Percentiles rank a stretch among this genome's conserved stretches.
phyloP scores from a whole-genome alignment of 495 filamentous ascomycete genomes.

The Trichoderma parareesei region DNA sequence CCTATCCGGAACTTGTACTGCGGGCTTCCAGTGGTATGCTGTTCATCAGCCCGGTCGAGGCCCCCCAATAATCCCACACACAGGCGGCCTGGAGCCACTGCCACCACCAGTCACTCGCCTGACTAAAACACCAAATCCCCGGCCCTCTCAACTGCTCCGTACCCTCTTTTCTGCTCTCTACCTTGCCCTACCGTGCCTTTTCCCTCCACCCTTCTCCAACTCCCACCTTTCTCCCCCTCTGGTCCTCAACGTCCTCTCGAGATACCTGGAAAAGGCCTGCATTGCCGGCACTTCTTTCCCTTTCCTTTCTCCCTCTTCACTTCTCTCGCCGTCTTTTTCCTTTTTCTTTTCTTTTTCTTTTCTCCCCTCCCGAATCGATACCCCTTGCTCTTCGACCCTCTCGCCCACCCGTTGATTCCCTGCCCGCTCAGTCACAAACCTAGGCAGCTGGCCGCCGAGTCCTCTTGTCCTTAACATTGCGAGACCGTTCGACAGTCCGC shows the following conservation, averaged over 20 bases:
- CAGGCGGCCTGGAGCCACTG: no score
- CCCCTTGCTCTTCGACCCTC: constrained; percentile 7
- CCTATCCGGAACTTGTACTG: not conserved
- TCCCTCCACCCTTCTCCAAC: constrained; percentile 20
- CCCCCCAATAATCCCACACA: constrained; percentile 5
- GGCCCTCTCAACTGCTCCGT: constrained; percentile 14
- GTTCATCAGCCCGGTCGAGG: constrained; percentile 12
- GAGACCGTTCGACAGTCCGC: constrained; percentile 17
- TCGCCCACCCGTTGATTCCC: no score
- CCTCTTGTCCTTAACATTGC: constrained; percentile 20
- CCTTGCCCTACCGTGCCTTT: constrained; percentile 10
- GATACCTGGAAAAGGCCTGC: constrained; percentile 6
- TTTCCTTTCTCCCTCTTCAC: constrained; percentile 16
- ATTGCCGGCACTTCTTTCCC: not conserved
- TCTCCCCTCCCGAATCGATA: constrained; percentile 16
- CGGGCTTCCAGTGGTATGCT: not conserved
- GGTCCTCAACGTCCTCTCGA: constrained; percentile 21
- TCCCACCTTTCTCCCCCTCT: constrained; percentile 29
- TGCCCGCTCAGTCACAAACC: not conserved
- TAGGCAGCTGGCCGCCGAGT: constrained; percentile 14
- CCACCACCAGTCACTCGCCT: not conserved
- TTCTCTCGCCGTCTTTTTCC: constrained; percentile 18
- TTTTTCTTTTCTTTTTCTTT: constrained; percentile 23
- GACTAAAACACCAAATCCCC: constrained; percentile 9
- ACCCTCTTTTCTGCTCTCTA: constrained; percentile 11